Percentiles rank a stretch among this genome's conserved stretches.
Evolutionary conservation across 2,329 filamentous ascomycete genomes (phyloP).

Genomic region (Colletotrichum salicis): DNA sequence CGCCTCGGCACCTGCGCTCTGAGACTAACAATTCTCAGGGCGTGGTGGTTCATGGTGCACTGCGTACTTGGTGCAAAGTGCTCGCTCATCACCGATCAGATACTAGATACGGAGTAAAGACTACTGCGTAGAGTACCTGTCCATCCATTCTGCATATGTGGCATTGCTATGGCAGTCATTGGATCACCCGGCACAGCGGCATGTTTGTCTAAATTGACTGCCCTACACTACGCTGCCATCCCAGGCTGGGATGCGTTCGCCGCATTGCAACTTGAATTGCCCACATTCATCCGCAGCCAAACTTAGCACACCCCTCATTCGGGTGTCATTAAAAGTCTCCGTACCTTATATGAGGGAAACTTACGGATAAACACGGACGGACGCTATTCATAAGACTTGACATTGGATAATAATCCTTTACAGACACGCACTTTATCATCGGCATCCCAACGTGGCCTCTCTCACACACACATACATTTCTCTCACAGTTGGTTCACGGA

Average conservation of each 20-base stretch:
- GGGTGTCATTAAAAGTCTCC: constrained; percentile 13
- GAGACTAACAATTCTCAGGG: constrained; percentile 19
- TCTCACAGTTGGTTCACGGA: not conserved
- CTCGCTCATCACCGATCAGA: not conserved
- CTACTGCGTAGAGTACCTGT: not conserved
- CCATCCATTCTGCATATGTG: not conserved
- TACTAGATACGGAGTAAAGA: too few species aligned
- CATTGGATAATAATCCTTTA: not conserved
- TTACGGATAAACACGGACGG: constrained; percentile 10
- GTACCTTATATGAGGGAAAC: constrained; percentile 18
- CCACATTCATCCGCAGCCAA: not conserved
- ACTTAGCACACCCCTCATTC: not conserved
- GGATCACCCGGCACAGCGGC: constrained; percentile 19
- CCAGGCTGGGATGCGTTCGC: not conserved
- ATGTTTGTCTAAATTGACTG: constrained; percentile 32
- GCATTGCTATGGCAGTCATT: not conserved
- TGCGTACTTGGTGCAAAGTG: not conserved
- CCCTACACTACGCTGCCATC: constrained; percentile 20
- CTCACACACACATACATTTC: not conserved
- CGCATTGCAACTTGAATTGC: constrained; percentile 12
- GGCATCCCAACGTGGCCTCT: too few species aligned
- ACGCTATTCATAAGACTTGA: constrained; percentile 20
- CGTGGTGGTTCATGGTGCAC: not conserved
- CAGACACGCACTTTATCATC: not conserved
- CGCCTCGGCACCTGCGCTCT: constrained; percentile 28